Evolutionary conservation across 2,329 filamentous ascomycete species (phyloP).

Genomic region (Zopfia rhizophila): DNA sequence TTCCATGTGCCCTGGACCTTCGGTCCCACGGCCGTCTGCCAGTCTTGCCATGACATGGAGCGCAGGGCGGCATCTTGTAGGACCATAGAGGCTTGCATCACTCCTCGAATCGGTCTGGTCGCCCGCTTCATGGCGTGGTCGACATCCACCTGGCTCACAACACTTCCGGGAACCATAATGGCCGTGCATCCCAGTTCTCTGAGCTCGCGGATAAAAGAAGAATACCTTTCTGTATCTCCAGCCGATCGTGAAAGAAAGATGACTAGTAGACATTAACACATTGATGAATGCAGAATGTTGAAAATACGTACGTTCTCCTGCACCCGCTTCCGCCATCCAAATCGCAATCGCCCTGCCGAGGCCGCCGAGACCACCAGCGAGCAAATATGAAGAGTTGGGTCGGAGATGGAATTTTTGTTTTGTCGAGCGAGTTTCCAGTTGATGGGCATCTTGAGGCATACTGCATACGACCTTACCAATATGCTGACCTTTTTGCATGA

Average conservation of each 20-base stretch:
- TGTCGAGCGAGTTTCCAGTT: too few species aligned
- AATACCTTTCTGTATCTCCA: too few species aligned
- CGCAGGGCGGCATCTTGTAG: slow-evolving; percentile 4
- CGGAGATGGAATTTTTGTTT: too few species aligned
- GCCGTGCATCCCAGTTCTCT: too few species aligned
- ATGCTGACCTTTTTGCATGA: slow-evolving; percentile 23
- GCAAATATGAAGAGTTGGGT: slow-evolving; percentile 23
- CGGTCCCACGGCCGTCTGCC: slow-evolving; percentile 16
- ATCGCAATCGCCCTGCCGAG: slow-evolving; percentile 26
- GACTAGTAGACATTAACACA: too few species aligned
- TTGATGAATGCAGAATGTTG: too few species aligned
- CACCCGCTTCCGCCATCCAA: slow-evolving; percentile 27
- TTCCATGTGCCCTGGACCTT: slow-evolving; percentile 50
- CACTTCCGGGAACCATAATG: too few species aligned
- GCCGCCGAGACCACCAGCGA: slow-evolving; percentile 30
- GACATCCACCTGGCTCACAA: slow-evolving; percentile 1
- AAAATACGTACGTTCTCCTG: too few species aligned
- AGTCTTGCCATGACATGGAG: slow-evolving; percentile 24
- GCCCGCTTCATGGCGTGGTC: background rate
- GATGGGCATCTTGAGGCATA: too few species aligned
- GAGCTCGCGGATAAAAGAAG: too few species aligned
- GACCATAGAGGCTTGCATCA: slow-evolving; percentile 2
- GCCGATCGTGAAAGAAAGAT: too few species aligned
- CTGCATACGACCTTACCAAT: slow-evolving; percentile 10
- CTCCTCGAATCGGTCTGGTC: background rate